Conservation (phyloP, 495 filamentous ascomycete species). For the Aspergillus olivimuriae region DNA sequence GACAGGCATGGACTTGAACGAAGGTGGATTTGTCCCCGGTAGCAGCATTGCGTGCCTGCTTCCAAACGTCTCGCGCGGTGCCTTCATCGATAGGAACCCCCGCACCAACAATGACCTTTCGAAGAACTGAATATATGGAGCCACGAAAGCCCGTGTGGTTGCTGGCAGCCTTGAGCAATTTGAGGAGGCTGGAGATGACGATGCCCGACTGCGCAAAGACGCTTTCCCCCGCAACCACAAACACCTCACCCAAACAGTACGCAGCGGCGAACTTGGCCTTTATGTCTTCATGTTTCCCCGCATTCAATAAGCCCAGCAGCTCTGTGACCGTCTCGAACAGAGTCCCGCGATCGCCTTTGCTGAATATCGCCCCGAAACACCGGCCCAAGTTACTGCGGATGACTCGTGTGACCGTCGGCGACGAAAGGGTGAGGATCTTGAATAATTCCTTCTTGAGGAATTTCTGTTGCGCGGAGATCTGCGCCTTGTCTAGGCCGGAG, state of each 20-base stretch:
- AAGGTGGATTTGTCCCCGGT: constrained; percentile 74
- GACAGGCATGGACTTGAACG: constrained; percentile 73
- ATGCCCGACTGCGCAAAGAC: constrained; percentile 78
- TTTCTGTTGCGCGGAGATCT: constrained; percentile 79
- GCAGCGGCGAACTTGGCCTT: constrained; percentile 79
- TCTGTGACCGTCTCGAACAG: constrained; percentile 94
- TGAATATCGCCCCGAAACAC: constrained; percentile 77
- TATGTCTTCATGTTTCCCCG: constrained; percentile 74
- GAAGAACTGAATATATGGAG: constrained; percentile 73
- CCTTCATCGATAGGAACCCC: constrained; percentile 73
- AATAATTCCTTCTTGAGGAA: constrained; percentile 86
- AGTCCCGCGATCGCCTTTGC: constrained; percentile 81
- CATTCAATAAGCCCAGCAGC: constrained; percentile 65
- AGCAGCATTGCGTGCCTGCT: constrained; percentile 72
- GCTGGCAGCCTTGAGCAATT: constrained; percentile 72
- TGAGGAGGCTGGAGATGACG: constrained; percentile 62
- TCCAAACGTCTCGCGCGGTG: constrained; percentile 88
- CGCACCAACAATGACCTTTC: constrained; percentile 68
- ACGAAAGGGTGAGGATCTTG: constrained; percentile 79
- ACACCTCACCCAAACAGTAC: constrained; percentile 83
- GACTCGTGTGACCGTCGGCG: constrained; percentile 80
- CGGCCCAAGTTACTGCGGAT: constrained; percentile 82
- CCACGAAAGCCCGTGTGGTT: constrained; percentile 77
- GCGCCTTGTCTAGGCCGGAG: constrained; percentile 62
- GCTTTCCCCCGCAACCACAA: constrained; percentile 84